phyloP scores from a whole-genome alignment of 106 monocot species.

The Gastrodia elata region DNA sequence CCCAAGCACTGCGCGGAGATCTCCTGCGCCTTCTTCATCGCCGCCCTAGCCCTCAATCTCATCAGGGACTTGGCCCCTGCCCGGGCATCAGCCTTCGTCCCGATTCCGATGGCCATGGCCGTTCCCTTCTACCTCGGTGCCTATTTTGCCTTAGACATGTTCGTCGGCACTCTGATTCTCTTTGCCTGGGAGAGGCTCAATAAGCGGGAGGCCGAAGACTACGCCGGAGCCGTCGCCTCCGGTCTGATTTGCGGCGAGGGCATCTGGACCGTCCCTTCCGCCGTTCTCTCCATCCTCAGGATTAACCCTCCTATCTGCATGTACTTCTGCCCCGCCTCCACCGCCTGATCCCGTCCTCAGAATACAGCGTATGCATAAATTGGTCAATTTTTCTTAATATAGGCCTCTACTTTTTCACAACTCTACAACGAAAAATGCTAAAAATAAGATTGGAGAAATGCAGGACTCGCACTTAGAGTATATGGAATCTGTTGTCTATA shows the following conservation, averaged over 20 bases:
- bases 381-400: too few relatives aligned
- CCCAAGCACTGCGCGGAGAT: slow-evolving; percentile 74
- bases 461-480: too few relatives aligned
- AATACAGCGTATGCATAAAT: too few relatives aligned
- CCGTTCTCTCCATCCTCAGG: slow-evolving; percentile 56
- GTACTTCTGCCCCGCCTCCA: slow-evolving; percentile 47
- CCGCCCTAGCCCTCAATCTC: slow-evolving; percentile 44
- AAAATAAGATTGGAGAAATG: too few relatives aligned
- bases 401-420: too few relatives aligned
- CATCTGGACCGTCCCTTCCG: slow-evolving; percentile 92
- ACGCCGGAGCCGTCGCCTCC: slow-evolving; percentile 67
- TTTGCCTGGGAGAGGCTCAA: slow-evolving; percentile 76
- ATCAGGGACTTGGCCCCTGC: slow-evolving; percentile 40
- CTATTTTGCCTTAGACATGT: slow-evolving; percentile 89
- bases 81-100: slow-evolving; percentile 40
- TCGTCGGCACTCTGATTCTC: slow-evolving; percentile 65
- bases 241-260: slow-evolving; percentile 95
- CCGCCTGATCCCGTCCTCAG: slow-evolving; percentile 34
- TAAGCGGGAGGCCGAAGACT: slow-evolving; percentile 54
- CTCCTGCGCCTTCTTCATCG: slow-evolving; percentile 48
- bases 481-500: too few relatives aligned
- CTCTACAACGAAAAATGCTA: too few relatives aligned
- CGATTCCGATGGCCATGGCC: slow-evolving; percentile 90
- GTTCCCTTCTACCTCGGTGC: slow-evolving; percentile 87
- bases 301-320: slow-evolving; percentile 86